These are phyloP conservation scores for Knoxdaviesia proteae DNA, from an alignment of 2,329 filamentous ascomycete genomes.

Conservation along the genomic window DNA sequence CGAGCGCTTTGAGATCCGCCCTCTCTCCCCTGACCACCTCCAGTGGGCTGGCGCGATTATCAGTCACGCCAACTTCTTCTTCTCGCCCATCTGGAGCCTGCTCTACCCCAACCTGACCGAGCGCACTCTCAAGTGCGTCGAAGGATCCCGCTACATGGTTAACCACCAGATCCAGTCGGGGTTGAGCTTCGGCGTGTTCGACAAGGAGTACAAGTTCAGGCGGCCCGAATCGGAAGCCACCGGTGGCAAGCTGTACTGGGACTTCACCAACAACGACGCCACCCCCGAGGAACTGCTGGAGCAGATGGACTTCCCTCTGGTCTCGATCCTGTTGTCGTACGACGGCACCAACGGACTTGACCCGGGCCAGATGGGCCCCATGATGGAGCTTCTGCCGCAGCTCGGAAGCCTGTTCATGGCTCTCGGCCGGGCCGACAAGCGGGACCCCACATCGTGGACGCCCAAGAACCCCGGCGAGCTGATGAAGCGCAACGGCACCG, in stretches of 20 bases:
- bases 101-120: constrained; percentile 6
- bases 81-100: constrained; percentile 7
- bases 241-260: constrained; percentile 11
- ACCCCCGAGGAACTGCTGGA: constrained; percentile 8
- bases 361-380: constrained; percentile 1
- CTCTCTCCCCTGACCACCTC: constrained; percentile 7
- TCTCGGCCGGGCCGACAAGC: constrained; percentile 6
- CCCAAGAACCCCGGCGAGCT: constrained; percentile 9
- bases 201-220: constrained; percentile 8
- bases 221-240: constrained; percentile 8
- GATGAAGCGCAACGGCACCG: constrained; percentile 9
- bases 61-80: constrained; percentile 9
- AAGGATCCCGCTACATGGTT: constrained; percentile 5
- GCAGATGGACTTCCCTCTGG: constrained; percentile 14
- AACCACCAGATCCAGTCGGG: constrained; percentile 7
- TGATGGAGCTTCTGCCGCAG: constrained; percentile 2
- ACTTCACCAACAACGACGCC: constrained; percentile 2
- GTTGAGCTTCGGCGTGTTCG: constrained; percentile 8
- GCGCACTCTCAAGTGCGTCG: constrained; percentile 1
- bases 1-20: constrained; percentile 9
- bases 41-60: constrained; percentile 10
- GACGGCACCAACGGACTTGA: constrained; percentile 8
- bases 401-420: constrained; percentile 2
- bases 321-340: constrained; percentile 11
- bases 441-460: constrained; percentile 9